Evolutionary conservation across 1,139 yeast species (phyloP).

Genomic region (Saccharomyces hybrid): DNA sequence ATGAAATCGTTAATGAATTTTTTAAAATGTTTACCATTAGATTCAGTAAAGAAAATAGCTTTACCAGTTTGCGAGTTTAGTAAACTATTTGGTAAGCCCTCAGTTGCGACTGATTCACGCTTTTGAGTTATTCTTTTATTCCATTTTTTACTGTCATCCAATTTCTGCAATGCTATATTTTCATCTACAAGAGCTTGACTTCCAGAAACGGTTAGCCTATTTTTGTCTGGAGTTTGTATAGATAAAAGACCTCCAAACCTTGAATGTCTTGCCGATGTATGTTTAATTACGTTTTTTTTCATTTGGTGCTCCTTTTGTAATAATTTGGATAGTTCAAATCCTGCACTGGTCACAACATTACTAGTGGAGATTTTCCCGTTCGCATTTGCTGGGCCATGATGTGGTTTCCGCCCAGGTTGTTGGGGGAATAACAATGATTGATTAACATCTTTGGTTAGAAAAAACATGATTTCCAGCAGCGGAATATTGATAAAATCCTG

Average conservation of each 20-base stretch:
- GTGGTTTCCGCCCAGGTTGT: background rate
- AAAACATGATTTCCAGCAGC: conserved; percentile 62
- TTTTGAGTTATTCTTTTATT: conserved; percentile 39
- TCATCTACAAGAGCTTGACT: conserved; percentile 54
- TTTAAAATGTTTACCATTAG: conserved; percentile 34
- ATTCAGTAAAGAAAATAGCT: conserved; percentile 31
- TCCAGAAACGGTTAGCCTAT: conserved; percentile 66
- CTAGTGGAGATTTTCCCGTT: background rate
- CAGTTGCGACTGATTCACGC: conserved; percentile 39
- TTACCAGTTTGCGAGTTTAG: conserved; percentile 27
- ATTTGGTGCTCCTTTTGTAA: conserved; percentile 51
- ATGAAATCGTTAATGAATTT: conserved; percentile 51
- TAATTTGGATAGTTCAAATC: conserved; percentile 43
- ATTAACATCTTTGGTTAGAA: conserved; percentile 51
- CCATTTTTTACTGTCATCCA: conserved; percentile 69
- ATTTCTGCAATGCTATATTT: conserved; percentile 43
- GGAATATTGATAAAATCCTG: conserved; percentile 52
- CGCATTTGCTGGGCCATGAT: background rate
- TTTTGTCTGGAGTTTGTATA: conserved; percentile 49
- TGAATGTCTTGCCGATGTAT: conserved; percentile 71
- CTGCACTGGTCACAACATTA: conserved; percentile 13
- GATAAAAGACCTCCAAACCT: conserved; percentile 84
- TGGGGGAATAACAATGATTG: conserved; percentile 19
- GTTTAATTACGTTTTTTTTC: conserved; percentile 43
- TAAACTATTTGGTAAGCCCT: conserved; percentile 31